phyloP scores from a whole-genome alignment of 2,329 filamentous ascomycete species.

The Trichoderma sp. region DNA sequence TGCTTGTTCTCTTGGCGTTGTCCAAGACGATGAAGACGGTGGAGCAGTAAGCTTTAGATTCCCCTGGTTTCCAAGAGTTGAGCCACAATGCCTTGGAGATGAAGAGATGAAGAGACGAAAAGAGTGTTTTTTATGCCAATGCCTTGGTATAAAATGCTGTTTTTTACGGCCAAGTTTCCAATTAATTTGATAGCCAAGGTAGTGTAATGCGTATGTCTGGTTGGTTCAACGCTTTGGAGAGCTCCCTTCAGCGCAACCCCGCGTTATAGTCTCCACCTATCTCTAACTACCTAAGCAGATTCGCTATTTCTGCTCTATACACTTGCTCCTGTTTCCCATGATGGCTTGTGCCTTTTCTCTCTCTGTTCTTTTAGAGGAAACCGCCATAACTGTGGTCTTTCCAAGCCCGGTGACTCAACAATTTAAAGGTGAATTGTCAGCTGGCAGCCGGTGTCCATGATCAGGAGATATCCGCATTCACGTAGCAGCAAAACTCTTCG shows the following conservation, averaged over 20 bases:
- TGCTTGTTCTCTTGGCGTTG: neutral
- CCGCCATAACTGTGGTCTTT: neutral
- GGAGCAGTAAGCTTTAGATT: neutral
- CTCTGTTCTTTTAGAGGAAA: too few relatives aligned
- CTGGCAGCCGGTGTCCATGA: neutral
- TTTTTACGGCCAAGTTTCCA: neutral
- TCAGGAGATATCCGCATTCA: neutral
- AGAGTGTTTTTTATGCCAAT: neutral
- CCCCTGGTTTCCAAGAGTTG: too few relatives aligned
- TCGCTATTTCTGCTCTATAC: neutral
- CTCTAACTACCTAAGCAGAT: neutral
- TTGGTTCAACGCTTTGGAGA: neutral
- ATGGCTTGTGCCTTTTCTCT: neutral
- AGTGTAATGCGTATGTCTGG: neutral
- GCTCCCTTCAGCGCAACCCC: slow-evolving; percentile 6
- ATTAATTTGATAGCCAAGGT: neutral
- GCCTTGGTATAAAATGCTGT: neutral
- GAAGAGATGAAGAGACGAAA: neutral
- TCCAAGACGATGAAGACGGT: neutral
- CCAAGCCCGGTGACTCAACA: neutral
- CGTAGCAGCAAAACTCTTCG: neutral
- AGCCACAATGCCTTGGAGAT: neutral
- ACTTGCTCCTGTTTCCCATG: neutral
- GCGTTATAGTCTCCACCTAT: neutral
- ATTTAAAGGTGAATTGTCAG: slow-evolving; percentile 2